Conservation (phyloP, 2,329 filamentous ascomycete species). For the Aspergillus uvarum region DNA sequence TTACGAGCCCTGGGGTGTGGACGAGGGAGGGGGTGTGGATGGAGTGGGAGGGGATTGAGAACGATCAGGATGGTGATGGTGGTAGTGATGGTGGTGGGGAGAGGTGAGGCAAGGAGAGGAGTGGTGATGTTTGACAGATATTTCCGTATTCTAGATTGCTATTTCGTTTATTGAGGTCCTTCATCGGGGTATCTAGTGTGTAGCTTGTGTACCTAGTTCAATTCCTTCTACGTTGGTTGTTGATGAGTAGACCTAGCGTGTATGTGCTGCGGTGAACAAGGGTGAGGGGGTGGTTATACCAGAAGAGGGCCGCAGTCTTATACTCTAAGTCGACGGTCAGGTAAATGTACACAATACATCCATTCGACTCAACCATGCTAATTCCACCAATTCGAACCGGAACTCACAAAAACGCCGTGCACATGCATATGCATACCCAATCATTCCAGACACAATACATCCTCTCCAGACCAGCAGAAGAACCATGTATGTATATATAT, state of each 20-base stretch:
- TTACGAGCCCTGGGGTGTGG: constrained; percentile 38
- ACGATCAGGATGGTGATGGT: background rate
- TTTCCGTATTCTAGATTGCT: too few species aligned
- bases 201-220: too few species aligned
- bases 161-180: too few species aligned
- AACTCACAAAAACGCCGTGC: background rate
- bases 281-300: too few species aligned
- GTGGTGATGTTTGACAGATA: too few species aligned
- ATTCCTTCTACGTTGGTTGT: too few species aligned
- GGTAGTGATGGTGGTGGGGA: background rate
- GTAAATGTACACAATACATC: background rate
- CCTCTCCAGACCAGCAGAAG: constrained; percentile 9
- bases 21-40: constrained; percentile 27
- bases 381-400: background rate
- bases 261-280: too few species aligned
- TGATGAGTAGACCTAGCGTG: too few species aligned
- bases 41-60: background rate
- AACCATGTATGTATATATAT: background rate
- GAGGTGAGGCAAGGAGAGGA: too few species aligned
- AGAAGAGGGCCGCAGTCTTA: too few species aligned
- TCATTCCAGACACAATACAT: background rate
- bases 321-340: background rate
- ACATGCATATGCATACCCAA: background rate
- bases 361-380: background rate
- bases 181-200: too few species aligned